Base-by-base conservation (phyloP, 192 early-diverging fungal genomes). In the Helicostylum pulchrum region DNA sequence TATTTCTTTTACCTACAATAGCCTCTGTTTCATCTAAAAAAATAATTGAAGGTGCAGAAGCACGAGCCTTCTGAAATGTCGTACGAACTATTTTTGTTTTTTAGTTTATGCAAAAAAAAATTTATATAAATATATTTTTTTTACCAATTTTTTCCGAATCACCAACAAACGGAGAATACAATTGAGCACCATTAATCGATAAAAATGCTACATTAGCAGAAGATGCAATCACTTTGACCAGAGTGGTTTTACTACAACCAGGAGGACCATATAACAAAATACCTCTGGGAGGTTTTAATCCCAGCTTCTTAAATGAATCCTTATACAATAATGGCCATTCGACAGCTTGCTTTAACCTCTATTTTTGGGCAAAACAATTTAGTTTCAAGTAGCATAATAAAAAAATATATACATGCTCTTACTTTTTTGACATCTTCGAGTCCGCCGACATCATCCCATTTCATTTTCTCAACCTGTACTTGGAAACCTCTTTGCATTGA, bases 11-110 rank as follows among this genome's bases (percentile, higher is more conserved):
- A 2, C 97, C 97, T 0, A 97, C 95, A 63, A 99, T 90, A 0
- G 95, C 88, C 47, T 99, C 97, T 43, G 97, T 83, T 73, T 99
- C 97, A 76, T 99, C 97, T 43, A 99, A 82, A 77, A 99, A 99
- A 36, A 99, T 77, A 14, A 99, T 84, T 4, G 92, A 83, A 2
- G 97, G 97, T 9, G 83, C 76, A 0, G 87, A 74, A 0, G 90
- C 65, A 4, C 95, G 79, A 0, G 97, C 97, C 20, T 86, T 77
- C 39, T 88, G 84, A 67, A 98, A 98, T 7, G 85, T 80, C 8
- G 82, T 75, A 11, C 95, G 81, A 43, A 98, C 88, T 72, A 50
- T 3, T 17, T 14, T 17, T 17, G 4, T 48, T 17, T 48, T 12
- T 17, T 31, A 6, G 34, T 23, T 54, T 45, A 7, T 56, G 11